Evolutionary conservation across 306 rosid genomes (phyloP), one percentile per base, ranked within the genome.

Genomic region (Dalbergia cochinchinensis): DNA sequence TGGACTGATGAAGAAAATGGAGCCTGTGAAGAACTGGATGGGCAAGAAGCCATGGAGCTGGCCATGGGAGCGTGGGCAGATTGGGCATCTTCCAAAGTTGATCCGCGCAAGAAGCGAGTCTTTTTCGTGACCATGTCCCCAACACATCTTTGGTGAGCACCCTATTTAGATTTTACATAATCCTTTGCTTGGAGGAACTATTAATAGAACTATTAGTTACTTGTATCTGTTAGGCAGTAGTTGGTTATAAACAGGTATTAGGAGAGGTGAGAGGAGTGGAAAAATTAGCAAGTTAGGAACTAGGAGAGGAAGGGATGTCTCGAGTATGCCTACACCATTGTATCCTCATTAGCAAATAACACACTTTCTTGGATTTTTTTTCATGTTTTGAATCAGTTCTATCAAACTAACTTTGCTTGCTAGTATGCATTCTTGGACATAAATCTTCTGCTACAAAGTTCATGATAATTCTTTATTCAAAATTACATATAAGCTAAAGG

Each of bases 41-140:
- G 97, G 9, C 70, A 39, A 12, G 89, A 84, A 83, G 98, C 98
- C 47, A 88, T 95, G 98, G 97, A 93, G 71, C 87, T 95, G 84
- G 97, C 97, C 78, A 93, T 95, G 98, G 90, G 82, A 33, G 82
- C 96, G n/a, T 95, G 98, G 99, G 99, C 99, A 8, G 97, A 91
- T 72, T 93, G 97, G 99, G 88, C 91, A 58, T 84, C 92, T 81
- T 84, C 95, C 12, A 84, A 92, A 67, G 88, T 89, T 15, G 88
- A 93, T 79, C 93, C 94, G 15, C 82, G 83, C 77, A 83, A 87
- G 87, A 91, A 89, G 84, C 89, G 54, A 37, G 89, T 88, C 66
- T 93, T 95, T 82, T 95, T 93, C 3, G 96, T 89, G 57, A 95
- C 97, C 60, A 95, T 91, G 97, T 95, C 99, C 19, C 98, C 99